Base-by-base conservation (phyloP, 176 grass and related monocot species). In the Pharus latifolius region DNA sequence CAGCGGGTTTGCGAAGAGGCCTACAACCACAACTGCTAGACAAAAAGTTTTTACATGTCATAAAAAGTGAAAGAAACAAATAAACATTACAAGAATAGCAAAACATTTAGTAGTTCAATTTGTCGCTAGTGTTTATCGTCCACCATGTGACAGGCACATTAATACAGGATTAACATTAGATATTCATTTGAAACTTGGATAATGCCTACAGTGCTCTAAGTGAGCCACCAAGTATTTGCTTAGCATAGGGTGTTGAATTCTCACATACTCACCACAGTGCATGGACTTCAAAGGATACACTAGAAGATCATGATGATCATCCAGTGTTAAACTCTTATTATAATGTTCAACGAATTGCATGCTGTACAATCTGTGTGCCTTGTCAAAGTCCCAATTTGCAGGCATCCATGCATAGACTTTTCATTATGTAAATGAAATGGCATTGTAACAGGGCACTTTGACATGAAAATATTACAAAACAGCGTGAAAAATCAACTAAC, bases 401-500 rank as follows among this genome's bases (percentile, higher is more conserved):
- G 24, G 19, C 13, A 72, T 33, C 0, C 23, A 49, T 31, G 37
- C 2, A 56, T 48, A 35, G 18, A 31, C 6, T 17, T 57, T 29
- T 5, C 30, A 26, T 51, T 82, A 51, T 43, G 3, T n/a, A 50
- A 9, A 35, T 23, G 31, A 63, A 80, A 72, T 9, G 23, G 14
- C n/a, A 55, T 41, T 23, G 45, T 51, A 20, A 16, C 28, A 48
- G 51, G 30, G 34, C 23, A 73, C 52, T 58, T 78, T 16, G 60
- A 3, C 20, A 13, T 8, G 56, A 70, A 43, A 46, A 24, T 34
- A 72, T 33, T 43, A 46, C 4, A 64, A 67, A 69, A 80, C 10
- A 83, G 46, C 6, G 16, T 19, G 73, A 13, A 68, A 15, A 32
- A 58, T 38, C 11, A 48, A 45, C 72, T 83, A 91, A 88, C 95